Conservation (phyloP, 305 asterid genomes). For the Rubia tinctorum region DNA sequence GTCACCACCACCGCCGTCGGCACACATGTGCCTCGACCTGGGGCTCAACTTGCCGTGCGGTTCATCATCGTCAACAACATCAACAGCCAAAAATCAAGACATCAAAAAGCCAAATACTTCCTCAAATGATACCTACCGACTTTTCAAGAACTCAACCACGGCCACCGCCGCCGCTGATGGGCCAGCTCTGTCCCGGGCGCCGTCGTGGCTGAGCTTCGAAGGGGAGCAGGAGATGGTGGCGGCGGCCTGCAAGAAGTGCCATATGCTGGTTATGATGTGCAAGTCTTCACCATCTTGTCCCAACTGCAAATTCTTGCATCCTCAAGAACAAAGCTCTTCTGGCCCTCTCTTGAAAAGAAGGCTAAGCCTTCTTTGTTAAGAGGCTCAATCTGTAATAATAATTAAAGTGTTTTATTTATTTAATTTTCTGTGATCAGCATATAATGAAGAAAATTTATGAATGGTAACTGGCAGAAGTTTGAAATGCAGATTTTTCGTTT, state of each 20-base stretch:
- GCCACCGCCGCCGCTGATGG: background rate
- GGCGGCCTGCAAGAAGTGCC: constrained; percentile 75
- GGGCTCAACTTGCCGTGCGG: constrained; percentile 57
- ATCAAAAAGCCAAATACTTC: background rate
- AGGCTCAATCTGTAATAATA: background rate
- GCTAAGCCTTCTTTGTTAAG: constrained; percentile 36
- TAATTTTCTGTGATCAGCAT: background rate
- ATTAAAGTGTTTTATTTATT: background rate
- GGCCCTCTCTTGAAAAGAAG: constrained; percentile 26
- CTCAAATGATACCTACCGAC: background rate
- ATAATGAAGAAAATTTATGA: background rate
- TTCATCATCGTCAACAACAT: constrained; percentile 15
- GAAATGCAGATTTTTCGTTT: background rate
- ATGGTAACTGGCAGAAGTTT: background rate
- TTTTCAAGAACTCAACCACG: background rate
- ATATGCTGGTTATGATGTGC: constrained; percentile 70
- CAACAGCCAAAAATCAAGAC: constrained; percentile 16
- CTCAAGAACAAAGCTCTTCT: constrained; percentile 26
- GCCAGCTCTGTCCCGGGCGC: constrained; percentile 31
- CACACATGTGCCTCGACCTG: constrained; percentile 61
- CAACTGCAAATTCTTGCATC: constrained; percentile 69
- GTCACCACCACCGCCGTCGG: background rate
- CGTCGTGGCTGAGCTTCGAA: constrained; percentile 59
- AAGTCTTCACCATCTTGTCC: constrained; percentile 67
- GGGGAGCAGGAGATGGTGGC: constrained; percentile 61